Percentiles rank a stretch among this genome's conserved stretches.
phyloP scores from a whole-genome alignment of 2,329 filamentous ascomycete genomes.

The Colletotrichum lindemuthianum region DNA sequence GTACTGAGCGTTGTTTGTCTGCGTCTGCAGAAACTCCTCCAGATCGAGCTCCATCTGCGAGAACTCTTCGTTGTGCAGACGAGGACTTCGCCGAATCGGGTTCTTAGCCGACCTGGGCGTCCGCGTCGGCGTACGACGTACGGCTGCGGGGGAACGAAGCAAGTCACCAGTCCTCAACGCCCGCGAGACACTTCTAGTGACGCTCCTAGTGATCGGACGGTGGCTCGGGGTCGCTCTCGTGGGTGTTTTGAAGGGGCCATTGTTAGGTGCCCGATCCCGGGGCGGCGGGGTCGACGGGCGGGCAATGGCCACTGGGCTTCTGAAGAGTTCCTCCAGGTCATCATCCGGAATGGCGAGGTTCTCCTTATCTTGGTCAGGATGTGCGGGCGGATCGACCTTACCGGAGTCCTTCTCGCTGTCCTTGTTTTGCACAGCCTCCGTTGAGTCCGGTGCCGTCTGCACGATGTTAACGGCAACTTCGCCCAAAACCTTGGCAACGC shows the following conservation, averaged over 20 bases:
- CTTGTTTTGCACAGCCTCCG: constrained; percentile 47
- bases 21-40: constrained; percentile 30
- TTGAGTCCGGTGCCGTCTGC: constrained; percentile 48
- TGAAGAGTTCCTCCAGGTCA: constrained; percentile 73
- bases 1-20: constrained; percentile 26
- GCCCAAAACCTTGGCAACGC: constrained; percentile 68
- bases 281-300: constrained; percentile 65
- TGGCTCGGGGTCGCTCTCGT: constrained; percentile 70
- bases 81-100: constrained; percentile 29
- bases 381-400: constrained; percentile 1
- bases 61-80: constrained; percentile 31
- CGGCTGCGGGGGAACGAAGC: constrained; percentile 54
- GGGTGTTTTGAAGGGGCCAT: constrained; percentile 68
- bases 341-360: constrained; percentile 61
- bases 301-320: constrained; percentile 56
- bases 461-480: constrained; percentile 66
- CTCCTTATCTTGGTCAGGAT: constrained; percentile 54
- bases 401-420: constrained; percentile 54
- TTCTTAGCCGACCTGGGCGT: constrained; percentile 48
- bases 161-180: constrained; percentile 61
- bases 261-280: constrained; percentile 55
- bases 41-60: constrained; percentile 30
- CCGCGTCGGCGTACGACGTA: constrained; percentile 61
- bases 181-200: constrained; percentile 68
- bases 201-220: constrained; percentile 69